Base-by-base conservation (phyloP, 805 yeast species). In the Lachancea dasiensis region DNA sequence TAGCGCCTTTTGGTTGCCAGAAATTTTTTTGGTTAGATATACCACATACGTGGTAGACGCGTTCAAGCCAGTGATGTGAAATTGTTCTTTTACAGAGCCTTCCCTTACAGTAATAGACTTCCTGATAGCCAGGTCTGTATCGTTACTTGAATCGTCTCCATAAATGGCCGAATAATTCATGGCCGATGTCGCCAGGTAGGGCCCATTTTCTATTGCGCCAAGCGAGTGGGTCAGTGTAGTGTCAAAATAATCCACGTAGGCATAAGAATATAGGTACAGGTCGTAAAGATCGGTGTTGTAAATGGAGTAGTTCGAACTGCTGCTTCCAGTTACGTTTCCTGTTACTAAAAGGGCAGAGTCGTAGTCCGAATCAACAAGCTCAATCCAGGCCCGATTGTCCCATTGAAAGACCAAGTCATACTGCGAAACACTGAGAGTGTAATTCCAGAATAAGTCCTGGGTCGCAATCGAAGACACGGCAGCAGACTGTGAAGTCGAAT, bases 201-300 rank as follows among this genome's bases (percentile, higher is more conserved):
- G 77, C 3, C 79, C 82, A 34, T 68, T 68, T 33, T 69, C 59
- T 6, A 85, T 62, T 0, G 95, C 95, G 60, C 92, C 82, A 72
- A 84, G 75, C 34, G 90, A 79, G 43, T 63, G 62, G 34, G 70
- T 67, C 34, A 81, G 52, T 2, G 56, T 58, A 6, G 36, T 26
- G 1, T 45, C 44, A 35, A 72, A 65, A 39, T 63, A 52, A 38
- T 62, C 51, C 6, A 53, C 48, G 25, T 65, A 60, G 3, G 62
- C 66, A 31, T 64, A 51, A 1, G 73, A 62, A 46, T 73, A 80
- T 2, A 82, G 50, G 49, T 69, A 73, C 10, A 81, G 42, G 31
- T 58, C 64, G 34, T 58, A 59, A 10, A 58, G 44, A 6, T 52
- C 42, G 10, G 48, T 40, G 39, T 56, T 56, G 32, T 47, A 50